Conservation (phyloP, 768 basidiomycete genomes). For the Neoboletus brunneissimus region DNA sequence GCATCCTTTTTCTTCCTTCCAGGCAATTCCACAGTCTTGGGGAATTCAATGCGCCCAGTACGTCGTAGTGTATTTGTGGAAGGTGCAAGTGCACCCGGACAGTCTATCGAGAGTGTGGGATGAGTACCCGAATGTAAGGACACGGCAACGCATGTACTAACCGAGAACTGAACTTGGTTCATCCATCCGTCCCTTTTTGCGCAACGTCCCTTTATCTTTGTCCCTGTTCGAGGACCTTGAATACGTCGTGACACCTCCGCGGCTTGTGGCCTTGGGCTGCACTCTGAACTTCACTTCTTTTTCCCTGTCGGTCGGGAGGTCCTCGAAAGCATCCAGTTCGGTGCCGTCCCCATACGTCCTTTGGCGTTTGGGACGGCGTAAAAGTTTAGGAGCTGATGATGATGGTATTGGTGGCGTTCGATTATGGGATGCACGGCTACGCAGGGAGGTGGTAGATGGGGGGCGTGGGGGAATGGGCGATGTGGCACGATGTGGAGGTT, state of each 20-base stretch:
- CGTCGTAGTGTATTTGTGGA: conserved; percentile 56
- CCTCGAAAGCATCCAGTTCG: conserved; percentile 85
- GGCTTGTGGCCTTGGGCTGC: conserved; percentile 66
- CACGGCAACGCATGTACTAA: conserved; percentile 27
- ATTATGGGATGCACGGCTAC: conserved; percentile 31
- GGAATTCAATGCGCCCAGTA: conserved; percentile 54
- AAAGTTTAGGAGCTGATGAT: conserved; percentile 56
- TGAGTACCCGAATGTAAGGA: background rate
- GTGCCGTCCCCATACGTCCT: conserved; percentile 83
- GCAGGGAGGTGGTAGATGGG: conserved; percentile 52
- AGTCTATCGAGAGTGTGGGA: conserved; percentile 12
- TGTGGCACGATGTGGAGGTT: conserved; percentile 44
- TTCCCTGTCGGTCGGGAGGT: conserved; percentile 82
- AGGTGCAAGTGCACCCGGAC: conserved; percentile 34
- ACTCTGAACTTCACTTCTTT: conserved; percentile 74
- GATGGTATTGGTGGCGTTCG: conserved; percentile 37
- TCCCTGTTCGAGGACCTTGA: conserved; percentile 37
- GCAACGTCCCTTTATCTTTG: conserved; percentile 52
- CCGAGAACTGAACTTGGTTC: conserved; percentile 39
- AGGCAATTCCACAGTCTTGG: conserved; percentile 39
- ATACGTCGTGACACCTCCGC: conserved; percentile 51
- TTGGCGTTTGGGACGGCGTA: conserved; percentile 75
- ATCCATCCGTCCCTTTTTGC: conserved; percentile 54
- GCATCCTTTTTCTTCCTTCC: conserved; percentile 56
- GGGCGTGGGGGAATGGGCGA: conserved; percentile 63